A percentile compares a stretch with the other conserved stretches of the same genome.
phyloP scores from a whole-genome alignment of 306 rosid species.

The Crotalaria pallida region DNA sequence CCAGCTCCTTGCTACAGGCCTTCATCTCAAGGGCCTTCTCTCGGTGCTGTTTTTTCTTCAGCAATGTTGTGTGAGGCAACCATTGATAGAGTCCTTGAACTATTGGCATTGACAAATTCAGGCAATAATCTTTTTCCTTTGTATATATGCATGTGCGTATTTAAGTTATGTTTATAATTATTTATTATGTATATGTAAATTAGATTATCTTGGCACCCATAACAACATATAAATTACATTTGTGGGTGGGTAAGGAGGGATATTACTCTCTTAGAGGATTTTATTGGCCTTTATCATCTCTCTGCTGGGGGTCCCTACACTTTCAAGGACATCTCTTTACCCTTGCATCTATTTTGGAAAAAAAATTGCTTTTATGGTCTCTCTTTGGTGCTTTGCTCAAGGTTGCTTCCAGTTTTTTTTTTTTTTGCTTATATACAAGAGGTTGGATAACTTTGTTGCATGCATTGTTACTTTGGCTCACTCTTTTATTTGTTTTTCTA shows the following conservation, averaged over 20 bases:
- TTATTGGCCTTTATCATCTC: no score
- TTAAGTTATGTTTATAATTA: no score
- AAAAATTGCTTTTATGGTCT: neutral
- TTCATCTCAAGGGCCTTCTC: constrained; percentile 61
- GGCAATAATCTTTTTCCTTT: constrained; percentile 41
- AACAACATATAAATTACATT: no score
- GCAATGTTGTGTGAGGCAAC: constrained; percentile 94
- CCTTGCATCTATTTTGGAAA: neutral
- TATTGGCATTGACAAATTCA: constrained; percentile 81
- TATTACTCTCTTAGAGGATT: no score
- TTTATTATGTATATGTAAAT: no score
- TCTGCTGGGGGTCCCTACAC: neutral
- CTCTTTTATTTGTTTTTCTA: constrained; percentile 1
- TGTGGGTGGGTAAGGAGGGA: no score
- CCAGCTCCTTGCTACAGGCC: constrained; percentile 74
- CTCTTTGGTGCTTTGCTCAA: constrained; percentile 3
- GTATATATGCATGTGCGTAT: no score
- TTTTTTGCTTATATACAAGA: no score
- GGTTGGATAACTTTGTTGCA: no score
- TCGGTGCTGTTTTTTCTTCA: constrained; percentile 96
- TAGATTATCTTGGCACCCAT: no score
- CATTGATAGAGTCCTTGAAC: constrained; percentile 85
- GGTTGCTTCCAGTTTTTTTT: neutral
- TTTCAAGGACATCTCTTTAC: neutral
- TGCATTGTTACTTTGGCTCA: neutral